phyloP scores from a whole-genome alignment of 345 rosid species.

The Bruguiera parviflora region DNA sequence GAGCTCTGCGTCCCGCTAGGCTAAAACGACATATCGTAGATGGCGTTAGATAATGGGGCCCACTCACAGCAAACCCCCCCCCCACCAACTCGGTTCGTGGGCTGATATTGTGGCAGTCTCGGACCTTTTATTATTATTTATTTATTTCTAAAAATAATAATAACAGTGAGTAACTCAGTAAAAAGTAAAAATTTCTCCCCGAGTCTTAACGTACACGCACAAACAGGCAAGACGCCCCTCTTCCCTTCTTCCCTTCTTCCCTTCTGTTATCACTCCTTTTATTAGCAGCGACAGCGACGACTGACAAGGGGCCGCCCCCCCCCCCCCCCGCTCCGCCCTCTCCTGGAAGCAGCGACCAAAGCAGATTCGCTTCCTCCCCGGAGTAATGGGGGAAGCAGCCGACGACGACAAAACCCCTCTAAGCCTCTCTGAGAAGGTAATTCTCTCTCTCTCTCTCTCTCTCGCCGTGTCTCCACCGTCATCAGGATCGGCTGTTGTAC shows the following conservation, averaged over 20 bases:
- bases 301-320: background rate
- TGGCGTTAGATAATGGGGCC: conserved; percentile 25
- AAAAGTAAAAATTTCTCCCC: too few relatives aligned
- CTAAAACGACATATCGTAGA: too few relatives aligned
- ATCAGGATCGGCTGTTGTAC: background rate
- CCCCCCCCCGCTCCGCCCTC: conserved; percentile 1
- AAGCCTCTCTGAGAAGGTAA: conserved; percentile 71
- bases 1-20: too few relatives aligned
- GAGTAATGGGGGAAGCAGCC: conserved; percentile 61
- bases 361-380: conserved; percentile 21
- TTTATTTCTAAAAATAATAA: too few relatives aligned
- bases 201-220: conserved; percentile 13
- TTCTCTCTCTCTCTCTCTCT: background rate
- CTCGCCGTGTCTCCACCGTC: too few relatives aligned
- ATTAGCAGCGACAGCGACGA: background rate
- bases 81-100: too few relatives aligned
- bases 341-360: conserved; percentile 18
- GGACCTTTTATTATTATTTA: too few relatives aligned
- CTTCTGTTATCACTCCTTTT: background rate
- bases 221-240: background rate
- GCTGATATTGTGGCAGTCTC: too few relatives aligned
- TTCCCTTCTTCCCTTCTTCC: background rate
- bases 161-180: too few relatives aligned
- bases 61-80: conserved; percentile 22
- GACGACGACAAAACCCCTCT: conserved; percentile 26